A percentile compares a stretch with the other conserved stretches of the same genome.
phyloP scores from a whole-genome alignment of 768 basidiomycete genomes.

The Hericium alpestre region DNA sequence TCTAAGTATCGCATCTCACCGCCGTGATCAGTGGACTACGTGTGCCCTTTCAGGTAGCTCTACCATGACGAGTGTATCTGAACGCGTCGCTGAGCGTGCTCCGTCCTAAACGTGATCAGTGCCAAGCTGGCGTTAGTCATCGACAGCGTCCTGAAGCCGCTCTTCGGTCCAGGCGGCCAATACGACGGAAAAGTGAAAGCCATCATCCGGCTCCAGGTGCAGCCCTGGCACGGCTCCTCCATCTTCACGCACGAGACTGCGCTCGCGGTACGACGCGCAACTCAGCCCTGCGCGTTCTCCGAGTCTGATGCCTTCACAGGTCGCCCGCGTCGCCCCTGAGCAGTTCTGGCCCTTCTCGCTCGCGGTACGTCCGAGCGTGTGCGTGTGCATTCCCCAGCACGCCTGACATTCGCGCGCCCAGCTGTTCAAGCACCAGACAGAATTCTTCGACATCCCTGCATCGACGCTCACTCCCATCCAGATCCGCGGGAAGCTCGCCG shows the following conservation, averaged over 20 bases:
- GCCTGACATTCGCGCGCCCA: slow-evolving; percentile 18
- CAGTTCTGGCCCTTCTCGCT: slow-evolving; percentile 73
- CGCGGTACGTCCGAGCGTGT: slow-evolving; percentile 29
- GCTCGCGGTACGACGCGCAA: slow-evolving; percentile 46
- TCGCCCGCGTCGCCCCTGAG: slow-evolving; percentile 59
- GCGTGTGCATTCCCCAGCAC: not conserved
- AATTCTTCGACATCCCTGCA: slow-evolving; percentile 73
- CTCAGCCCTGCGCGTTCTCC: not conserved
- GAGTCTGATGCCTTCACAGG: slow-evolving; percentile 27
- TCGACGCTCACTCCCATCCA: slow-evolving; percentile 57
- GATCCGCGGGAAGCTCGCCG: slow-evolving; percentile 64
- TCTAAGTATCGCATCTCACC: not conserved
- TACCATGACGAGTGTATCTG: not conserved
- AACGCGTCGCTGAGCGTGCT: not conserved
- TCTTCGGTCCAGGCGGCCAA: slow-evolving; percentile 45
- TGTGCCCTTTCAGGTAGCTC: slow-evolving; percentile 68
- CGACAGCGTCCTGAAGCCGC: slow-evolving; percentile 49
- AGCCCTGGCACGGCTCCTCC: slow-evolving; percentile 74
- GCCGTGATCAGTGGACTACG: slow-evolving; percentile 61
- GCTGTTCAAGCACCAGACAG: slow-evolving; percentile 67
- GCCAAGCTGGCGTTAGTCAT: slow-evolving; percentile 53
- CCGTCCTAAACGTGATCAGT: slow-evolving; percentile 21
- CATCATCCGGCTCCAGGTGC: slow-evolving; percentile 61
- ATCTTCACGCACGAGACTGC: slow-evolving; percentile 74
- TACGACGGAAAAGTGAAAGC: slow-evolving; percentile 67